A percentile compares a stretch with the other conserved stretches of the same genome.
Conservation (phyloP, 768 basidiomycete species). For the Suillus subalutaceus region DNA sequence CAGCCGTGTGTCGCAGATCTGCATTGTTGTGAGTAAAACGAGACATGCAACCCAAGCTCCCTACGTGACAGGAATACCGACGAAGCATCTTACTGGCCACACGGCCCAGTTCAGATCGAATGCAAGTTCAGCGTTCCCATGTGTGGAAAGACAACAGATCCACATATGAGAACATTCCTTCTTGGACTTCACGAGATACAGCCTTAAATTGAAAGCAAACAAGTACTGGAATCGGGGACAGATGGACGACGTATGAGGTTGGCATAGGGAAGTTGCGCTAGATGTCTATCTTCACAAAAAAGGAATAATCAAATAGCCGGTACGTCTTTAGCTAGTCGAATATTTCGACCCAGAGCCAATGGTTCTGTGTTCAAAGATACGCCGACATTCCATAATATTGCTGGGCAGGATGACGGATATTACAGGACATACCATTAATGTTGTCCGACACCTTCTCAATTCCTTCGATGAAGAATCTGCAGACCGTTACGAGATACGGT, state of each 20-base stretch:
- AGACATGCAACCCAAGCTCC: neutral
- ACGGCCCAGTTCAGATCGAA: constrained; percentile 1
- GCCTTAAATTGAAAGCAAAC: neutral
- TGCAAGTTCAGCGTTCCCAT: neutral
- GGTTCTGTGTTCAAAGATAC: neutral
- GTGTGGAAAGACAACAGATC: too few relatives aligned
- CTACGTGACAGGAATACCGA: neutral
- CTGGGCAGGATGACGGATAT: neutral
- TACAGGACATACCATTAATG: neutral
- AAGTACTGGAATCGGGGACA: neutral
- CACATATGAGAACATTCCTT: neutral
- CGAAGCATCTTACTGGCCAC: constrained; percentile 7
- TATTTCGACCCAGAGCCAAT: neutral
- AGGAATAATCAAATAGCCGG: neutral
- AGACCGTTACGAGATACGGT: neutral
- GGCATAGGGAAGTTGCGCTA: neutral
- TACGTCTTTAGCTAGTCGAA: too few relatives aligned
- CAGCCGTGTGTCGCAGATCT: neutral
- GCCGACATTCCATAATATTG: neutral
- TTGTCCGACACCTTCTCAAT: constrained; percentile 7
- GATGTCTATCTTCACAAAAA: neutral
- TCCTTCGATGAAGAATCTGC: neutral
- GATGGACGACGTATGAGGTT: neutral
- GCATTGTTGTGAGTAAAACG: neutral
- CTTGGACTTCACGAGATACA: constrained; percentile 7